Base-by-base conservation (phyloP, 148 eudicot genomes). In the Arctostaphylos glauca region DNA sequence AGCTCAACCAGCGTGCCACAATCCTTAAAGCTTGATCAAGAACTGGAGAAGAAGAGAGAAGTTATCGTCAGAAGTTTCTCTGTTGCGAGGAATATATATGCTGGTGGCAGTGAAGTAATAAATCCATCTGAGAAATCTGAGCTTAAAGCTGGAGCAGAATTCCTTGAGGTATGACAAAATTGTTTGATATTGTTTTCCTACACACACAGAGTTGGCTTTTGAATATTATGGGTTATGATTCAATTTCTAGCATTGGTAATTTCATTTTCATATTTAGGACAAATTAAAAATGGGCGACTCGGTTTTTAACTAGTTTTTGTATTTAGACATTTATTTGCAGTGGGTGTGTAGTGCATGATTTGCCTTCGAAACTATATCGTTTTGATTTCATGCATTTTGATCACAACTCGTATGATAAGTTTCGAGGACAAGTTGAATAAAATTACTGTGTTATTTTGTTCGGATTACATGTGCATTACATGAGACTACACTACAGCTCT, bases 11-110 rank as follows among this genome's bases (percentile, higher is more conserved):
- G 70, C 5, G 87, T 87, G 43, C 86, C 93, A 10, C 90, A 81
- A 59, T 43, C 88, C 15, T 41, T 88, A 38, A 90, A 90, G 80
- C 89, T 88, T 52, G 87, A 89, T 83, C 87, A 83, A 58, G 92
- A 88, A 74, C 73, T 93, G 88, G 92, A 90, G 85, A 91, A 87
- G 84, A 91, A 83, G 80, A 87, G 94, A 59, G 91, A 85, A 85
- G 82, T 88, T 19, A 87, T 92, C 0, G 81, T 90, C 3, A 85
- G 84, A 56, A 95, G 96, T 77, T 95, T 91, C 76, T 91, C 96
- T 21, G 82, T 93, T n/a, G 96, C 97, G 5, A 89, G 89, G 59
- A 89, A 91, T 77, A 8, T 92, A 66, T 95, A 91, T 68, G 76
- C 64, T 10, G 81, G 82, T 0, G 89, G 90, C 49, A 83, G 75